Evolutionary conservation across 352 stramenopile species (phyloP), one percentile per base, ranked within the genome.

Genomic region (Blastocystis sp.): DNA sequence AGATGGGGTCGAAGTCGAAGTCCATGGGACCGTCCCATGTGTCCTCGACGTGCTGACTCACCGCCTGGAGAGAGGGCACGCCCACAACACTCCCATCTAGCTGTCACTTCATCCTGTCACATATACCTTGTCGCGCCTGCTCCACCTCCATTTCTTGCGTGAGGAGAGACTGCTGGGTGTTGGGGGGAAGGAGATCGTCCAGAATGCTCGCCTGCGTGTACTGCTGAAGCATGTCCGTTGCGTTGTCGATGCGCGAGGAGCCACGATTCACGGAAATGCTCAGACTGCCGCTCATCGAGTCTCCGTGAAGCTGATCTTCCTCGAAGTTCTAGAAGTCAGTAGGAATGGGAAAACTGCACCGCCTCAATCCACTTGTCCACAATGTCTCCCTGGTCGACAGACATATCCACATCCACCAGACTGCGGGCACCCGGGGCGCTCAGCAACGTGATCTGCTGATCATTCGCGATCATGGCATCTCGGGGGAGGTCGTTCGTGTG

Each of bases 151-250:
- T 24, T 42, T 43, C 65, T 42, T 76, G 65, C 11, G 65, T 38
- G 9, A 76, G 43, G 11, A 76, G 65, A 28, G 65, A 76, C 17
- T 57, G 65, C 9, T 76, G 24, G 19, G 65, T 17, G 9, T 59
- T 9, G 7, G 62, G 17, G 52, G 65, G 65, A 43, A 76, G 38
- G 11, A 76, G 34, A 6, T 76, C 65, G n/a, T 76, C 65, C 34
- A 76, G 65, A 76, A 76, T 76, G 34, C 24, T 76, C 38, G 43
- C 24, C 38, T 76, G 65, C 34, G 65, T 76, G 65, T 76, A 76
- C 6, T 38, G n/a, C 43, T 52, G 65, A 9, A 76, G 38, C 65
- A 76, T 76, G n/a, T 76, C 65, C 43, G 38, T 52, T 24, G 43
- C 62, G 17, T 38, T 24, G 34, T 69, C 62, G 17, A 69, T n/a